Evolutionary conservation across 208 protist genomes (phyloP), one percentile per base, ranked within the genome.

Genomic region (Leishmania tarentolae): DNA sequence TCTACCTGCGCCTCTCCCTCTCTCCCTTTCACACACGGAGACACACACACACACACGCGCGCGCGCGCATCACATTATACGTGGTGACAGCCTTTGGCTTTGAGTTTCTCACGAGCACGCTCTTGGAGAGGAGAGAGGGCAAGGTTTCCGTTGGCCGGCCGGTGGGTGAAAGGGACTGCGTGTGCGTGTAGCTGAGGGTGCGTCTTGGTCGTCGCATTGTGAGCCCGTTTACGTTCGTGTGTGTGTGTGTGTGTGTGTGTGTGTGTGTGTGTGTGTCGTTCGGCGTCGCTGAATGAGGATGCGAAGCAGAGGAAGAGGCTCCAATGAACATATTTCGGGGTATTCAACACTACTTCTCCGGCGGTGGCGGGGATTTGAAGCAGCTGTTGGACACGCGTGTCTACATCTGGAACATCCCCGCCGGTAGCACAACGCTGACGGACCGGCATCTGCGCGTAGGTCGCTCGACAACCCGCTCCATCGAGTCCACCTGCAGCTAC

Each of bases 371-470:
- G n/a, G 85, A 85, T 35, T 37, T 94, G 70, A 89, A 87, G 35
- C 83, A 90, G 74, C 56, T 96, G 52, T 83, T 90, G 42, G 89
- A 94, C 82, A 90, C 87, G 24, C 92, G 88, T 17, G 88, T 96
- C n/a, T 92, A 91, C 79, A 77, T 96, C 37, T 96, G 92, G 92
- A 92, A 96, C 83, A 91, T 96, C 52, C 92, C 90, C 0, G 87
- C 83, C 47, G 90, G 89, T 24, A 85, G 84, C 57, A 92, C 84
- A 19, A 83, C 84, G 13, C 53, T 92, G n/a, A 68, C 75, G 1
- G 89, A 92, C 56, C 88, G 90, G 70, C 40, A 66, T 1, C 85
- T 93, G 75, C 86, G 85, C 68, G 82, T 93, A 28, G 78, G 89
- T 61, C 81, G 81, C 37, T 83, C 83, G 9, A 83, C 89, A 2